Percentiles rank a stretch among this genome's conserved stretches.
These are phyloP conservation scores for Tetradesmus lagerheimii DNA, from an alignment of 139 green algal species.

Conservation along the genomic window DNA sequence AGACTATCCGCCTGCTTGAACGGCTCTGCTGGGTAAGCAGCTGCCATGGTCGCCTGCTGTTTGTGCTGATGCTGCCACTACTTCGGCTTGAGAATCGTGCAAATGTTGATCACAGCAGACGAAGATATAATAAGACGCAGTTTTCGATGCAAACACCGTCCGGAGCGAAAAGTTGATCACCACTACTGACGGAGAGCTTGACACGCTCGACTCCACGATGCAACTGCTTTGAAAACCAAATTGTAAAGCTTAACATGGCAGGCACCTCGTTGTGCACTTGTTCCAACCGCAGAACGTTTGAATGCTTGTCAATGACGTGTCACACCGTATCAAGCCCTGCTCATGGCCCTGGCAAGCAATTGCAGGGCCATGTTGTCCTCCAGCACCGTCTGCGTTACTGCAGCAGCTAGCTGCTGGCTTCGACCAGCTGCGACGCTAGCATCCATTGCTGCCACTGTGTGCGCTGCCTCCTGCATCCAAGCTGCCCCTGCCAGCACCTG, in stretches of 20 bases:
- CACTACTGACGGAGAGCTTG: too few species aligned
- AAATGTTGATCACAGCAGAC: too few species aligned
- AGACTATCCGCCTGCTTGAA: constrained; percentile 29
- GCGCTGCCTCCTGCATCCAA: background rate
- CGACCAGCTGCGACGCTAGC: background rate
- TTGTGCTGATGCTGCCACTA: background rate
- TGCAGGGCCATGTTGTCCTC: constrained; percentile 12
- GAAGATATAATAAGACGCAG: too few species aligned
- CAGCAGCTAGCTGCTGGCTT: background rate
- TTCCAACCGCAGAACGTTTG: background rate
- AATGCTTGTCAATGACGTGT: background rate
- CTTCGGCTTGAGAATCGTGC: background rate
- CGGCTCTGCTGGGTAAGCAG: constrained; percentile 10
- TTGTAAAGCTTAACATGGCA: too few species aligned
- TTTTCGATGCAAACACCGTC: too few species aligned
- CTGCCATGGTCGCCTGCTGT: constrained; percentile 14
- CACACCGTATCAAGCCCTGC: background rate
- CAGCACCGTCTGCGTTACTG: background rate
- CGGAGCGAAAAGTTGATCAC: too few species aligned
- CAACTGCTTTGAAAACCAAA: too few species aligned
- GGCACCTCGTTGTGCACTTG: too few species aligned
- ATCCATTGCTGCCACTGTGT: background rate
- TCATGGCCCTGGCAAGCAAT: background rate
- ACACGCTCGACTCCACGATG: too few species aligned
- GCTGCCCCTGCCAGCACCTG: background rate